Evolutionary conservation across 2,329 filamentous ascomycete species (phyloP), one percentile per base, ranked within the genome.

Genomic region (Nakataea oryzae): DNA sequence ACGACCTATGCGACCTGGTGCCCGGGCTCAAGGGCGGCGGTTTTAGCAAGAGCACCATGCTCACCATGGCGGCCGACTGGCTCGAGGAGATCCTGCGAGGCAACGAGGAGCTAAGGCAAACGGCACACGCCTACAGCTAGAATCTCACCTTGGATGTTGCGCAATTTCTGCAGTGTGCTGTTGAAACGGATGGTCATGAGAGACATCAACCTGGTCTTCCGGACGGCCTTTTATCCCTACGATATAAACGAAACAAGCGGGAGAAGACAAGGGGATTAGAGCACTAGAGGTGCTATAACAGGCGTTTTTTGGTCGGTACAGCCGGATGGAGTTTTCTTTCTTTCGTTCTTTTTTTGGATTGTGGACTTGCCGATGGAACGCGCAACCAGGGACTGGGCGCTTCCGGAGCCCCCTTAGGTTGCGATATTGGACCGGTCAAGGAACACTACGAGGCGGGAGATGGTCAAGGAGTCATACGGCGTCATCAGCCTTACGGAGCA

Each of bases 31-130:
- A 82, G 62, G 86, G 84, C 29, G 88, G 89, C 11, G 88, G 89
- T 1, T 87, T 92, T 67, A 95, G 90, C 75, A 96, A 96, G 76
- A 93, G 89, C 70, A 87, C 85, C 9, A 88, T 91, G 72, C 79
- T 96, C 54, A 81, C 83, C 24, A 87, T 92, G 74, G 84, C 90
- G 3, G 89, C 86, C 17, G 87, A 90, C 66, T 96, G 89, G 80
- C 75, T 96, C n/a, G 85, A 93, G 65, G 83, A 87, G 21, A 71
- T 96, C 26, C 73, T 91, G 14, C 75, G 80, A 54, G 90, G 86
- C 5, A 96, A 96, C 70, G 77, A 86, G 62, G 71, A 76, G 29
- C 72, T 91, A 61, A 76, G 77, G 62, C 72, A 71, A 14, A 17
- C 29, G 29, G 17, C 56, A 9, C 41, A 8, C 7, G 21, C 41